These are phyloP conservation scores for Magnaporthales sp. DNA, from an alignment of 2,329 filamentous ascomycete genomes.

Conservation along the genomic window DNA sequence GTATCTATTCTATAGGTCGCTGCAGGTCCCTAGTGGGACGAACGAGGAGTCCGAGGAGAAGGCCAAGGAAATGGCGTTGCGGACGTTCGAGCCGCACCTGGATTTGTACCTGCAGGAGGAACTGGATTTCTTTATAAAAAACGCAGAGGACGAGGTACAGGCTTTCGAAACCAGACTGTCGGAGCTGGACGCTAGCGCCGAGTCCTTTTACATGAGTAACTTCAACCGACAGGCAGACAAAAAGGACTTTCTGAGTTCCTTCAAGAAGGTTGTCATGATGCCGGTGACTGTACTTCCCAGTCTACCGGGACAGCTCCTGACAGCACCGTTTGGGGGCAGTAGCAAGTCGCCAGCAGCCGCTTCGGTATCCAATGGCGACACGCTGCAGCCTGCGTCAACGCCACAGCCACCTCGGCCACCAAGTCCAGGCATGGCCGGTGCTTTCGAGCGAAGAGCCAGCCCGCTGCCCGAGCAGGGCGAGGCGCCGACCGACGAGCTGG, in stretches of 20 bases:
- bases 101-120: conserved; percentile 91
- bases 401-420: conserved; percentile 38
- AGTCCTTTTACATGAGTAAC: conserved; percentile 94
- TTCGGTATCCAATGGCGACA: conserved; percentile 18
- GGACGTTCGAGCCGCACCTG: conserved; percentile 85
- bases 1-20: conserved; percentile 63
- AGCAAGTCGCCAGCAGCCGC: neutral
- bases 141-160: conserved; percentile 67
- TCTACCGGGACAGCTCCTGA: conserved; percentile 51
- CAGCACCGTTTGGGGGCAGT: conserved; percentile 43
- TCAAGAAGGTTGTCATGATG: conserved; percentile 99
- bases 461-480: conserved; percentile 41
- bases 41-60: conserved; percentile 34
- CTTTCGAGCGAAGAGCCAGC: conserved; percentile 5
- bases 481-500: conserved; percentile 81
- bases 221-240: conserved; percentile 93
- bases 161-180: conserved; percentile 88
- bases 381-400: conserved; percentile 19
- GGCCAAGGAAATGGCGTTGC: conserved; percentile 57
- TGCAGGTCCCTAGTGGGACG: conserved; percentile 47
- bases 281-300: conserved; percentile 83
- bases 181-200: conserved; percentile 81
- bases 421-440: conserved; percentile 31
- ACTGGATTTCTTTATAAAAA: conserved; percentile 71
- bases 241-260: conserved; percentile 89